These are phyloP conservation scores for Ganoderma sinense DNA, from an alignment of 1,284 basidiomycete genomes.

Conservation along the genomic window DNA sequence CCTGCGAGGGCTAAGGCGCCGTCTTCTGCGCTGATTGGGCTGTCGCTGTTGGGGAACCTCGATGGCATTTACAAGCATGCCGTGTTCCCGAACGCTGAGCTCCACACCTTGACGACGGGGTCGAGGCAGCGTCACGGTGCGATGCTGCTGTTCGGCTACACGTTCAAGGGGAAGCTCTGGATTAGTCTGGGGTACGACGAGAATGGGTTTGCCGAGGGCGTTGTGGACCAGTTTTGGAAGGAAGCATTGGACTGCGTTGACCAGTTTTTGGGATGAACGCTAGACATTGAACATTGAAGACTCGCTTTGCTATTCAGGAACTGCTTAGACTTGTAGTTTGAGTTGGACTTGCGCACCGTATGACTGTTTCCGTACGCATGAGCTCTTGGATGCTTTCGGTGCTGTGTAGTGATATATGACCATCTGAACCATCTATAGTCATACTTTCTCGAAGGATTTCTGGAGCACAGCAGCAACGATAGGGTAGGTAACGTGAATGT, in stretches of 20 bases:
- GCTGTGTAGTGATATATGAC: not conserved
- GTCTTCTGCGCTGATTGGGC: conserved; percentile 71
- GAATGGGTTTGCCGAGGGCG: conserved; percentile 69
- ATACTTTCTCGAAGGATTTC: not conserved
- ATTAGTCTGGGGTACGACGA: conserved; percentile 79
- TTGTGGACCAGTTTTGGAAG: conserved; percentile 65
- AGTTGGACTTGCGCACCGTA: not conserved
- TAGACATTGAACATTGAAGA: not conserved
- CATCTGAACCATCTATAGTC: not conserved
- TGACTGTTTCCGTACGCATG: not conserved
- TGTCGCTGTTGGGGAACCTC: conserved; percentile 81
- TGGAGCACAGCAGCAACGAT: too few species aligned
- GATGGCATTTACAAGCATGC: conserved; percentile 80
- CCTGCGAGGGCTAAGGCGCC: conserved; percentile 45
- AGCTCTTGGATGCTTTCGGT: not conserved
- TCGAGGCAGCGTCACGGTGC: conserved; percentile 77
- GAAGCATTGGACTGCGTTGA: conserved; percentile 59
- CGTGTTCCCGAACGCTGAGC: conserved; percentile 57
- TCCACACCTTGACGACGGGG: conserved; percentile 79
- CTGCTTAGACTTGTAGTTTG: not conserved
- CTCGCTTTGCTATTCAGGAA: not conserved
- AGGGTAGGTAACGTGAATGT: too few species aligned
- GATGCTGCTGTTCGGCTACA: conserved; percentile 80
- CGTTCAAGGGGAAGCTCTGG: conserved; percentile 76
- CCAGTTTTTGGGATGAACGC: conserved; percentile 49